Evolutionary conservation across 73 alveolate genomes (phyloP), one percentile per base, ranked within the genome.

Genomic region (Loxodes magnus): DNA sequence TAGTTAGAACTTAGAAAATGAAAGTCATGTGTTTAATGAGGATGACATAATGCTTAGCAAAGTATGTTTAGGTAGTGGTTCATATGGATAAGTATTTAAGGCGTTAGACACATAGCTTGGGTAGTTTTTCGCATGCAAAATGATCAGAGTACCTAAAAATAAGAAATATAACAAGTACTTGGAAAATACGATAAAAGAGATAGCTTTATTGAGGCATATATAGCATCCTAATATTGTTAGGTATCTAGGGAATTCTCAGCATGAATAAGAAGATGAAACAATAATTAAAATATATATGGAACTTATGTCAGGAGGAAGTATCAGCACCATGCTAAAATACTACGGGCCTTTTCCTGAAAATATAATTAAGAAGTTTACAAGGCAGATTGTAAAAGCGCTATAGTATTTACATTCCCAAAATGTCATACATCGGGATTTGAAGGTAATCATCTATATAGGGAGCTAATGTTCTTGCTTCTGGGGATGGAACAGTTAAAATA

Each of bases 31-130:
- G n/a, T n/a, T n/a, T n/a, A n/a, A n/a, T n/a, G n/a, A n/a, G n/a
- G n/a, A n/a, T n/a, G n/a, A n/a, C n/a, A n/a, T n/a, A n/a, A n/a
- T n/a, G n/a, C n/a, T n/a, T n/a, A n/a, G n/a, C n/a, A n/a, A n/a
- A n/a, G n/a, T n/a, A n/a, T n/a, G n/a, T n/a, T n/a, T 84, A 16
- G 96, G 96, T 28, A 65, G 73, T 62, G 96, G 96, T 14, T 88
- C 96, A 51, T 79, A 77, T 12, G 96, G 96, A 0, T 72, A 79
- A 69, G 96, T 84, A 7, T 84, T 54, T 39, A 79, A 82, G 70
- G 96, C 90, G 3, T 52, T 79, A 26, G 79, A 79, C 43, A 56
- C 71, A 0, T 75, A 80, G 65, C 79, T 74, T 0, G 94, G 92
- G 4, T 63, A 79, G 49, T 55, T 79, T 16, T 84, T 85, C 19